These are phyloP conservation scores for Phytophthora citricola DNA, from an alignment of 352 stramenopile genomes.

Conservation along the genomic window DNA sequence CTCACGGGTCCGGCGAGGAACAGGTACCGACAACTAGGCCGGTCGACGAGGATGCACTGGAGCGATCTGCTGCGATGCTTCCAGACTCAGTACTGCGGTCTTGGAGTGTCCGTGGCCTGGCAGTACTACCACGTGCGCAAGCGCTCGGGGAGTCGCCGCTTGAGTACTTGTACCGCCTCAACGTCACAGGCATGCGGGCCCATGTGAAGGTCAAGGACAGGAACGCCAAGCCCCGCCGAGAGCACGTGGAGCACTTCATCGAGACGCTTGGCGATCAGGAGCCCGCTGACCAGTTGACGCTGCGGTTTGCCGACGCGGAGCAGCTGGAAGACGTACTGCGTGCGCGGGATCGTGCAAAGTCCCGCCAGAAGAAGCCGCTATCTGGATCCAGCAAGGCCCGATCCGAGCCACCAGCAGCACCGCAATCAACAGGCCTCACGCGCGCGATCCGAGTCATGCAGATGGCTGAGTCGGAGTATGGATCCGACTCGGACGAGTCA, in stretches of 20 bases:
- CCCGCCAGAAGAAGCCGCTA: too few relatives aligned
- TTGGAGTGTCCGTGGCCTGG: slow-evolving; percentile 1
- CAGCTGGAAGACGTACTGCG: slow-evolving; percentile 4
- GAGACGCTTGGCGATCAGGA: slow-evolving; percentile 18
- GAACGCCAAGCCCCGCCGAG: neutral
- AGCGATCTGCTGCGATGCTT: neutral
- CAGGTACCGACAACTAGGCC: slow-evolving; percentile 5
- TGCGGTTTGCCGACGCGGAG: neutral
- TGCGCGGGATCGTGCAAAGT: neutral
- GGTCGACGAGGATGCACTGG: neutral
- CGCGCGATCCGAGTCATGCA: too few relatives aligned
- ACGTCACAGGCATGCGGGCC: slow-evolving; percentile 9
- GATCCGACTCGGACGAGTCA: too few relatives aligned
- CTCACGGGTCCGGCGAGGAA: neutral
- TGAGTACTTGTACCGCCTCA: slow-evolving; percentile 10
- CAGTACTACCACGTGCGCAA: neutral
- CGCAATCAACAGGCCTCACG: too few relatives aligned
- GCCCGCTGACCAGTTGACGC: neutral
- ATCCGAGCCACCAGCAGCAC: too few relatives aligned
- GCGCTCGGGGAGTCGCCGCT: slow-evolving; percentile 9
- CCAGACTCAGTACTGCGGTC: neutral
- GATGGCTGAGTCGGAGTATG: too few relatives aligned
- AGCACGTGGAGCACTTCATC: slow-evolving; percentile 25
- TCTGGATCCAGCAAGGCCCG: too few relatives aligned
- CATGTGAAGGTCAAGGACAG: slow-evolving; percentile 8